These are phyloP conservation scores for Galeopsis tetrahit DNA, from an alignment of 257 asterid species.

Conservation along the genomic window DNA sequence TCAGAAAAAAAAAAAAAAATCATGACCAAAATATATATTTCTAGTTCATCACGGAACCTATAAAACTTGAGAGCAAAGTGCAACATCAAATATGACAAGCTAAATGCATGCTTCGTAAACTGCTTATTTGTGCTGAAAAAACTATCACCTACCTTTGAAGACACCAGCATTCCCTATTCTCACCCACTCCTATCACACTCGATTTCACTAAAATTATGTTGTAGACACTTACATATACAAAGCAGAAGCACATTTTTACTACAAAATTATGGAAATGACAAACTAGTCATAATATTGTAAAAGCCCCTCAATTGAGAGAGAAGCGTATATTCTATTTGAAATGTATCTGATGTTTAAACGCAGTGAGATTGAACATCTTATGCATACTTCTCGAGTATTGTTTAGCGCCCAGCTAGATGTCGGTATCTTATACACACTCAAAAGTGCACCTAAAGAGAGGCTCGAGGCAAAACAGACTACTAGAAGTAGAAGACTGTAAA, in stretches of 20 bases:
- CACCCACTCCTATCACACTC: neutral
- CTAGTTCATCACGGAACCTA: neutral
- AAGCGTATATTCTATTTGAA: neutral
- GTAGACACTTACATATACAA: neutral
- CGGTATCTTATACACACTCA: neutral
- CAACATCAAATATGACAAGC: neutral
- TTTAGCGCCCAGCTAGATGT: conserved; percentile 7
- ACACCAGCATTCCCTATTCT: neutral
- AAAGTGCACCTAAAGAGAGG: neutral
- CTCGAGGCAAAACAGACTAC: conserved; percentile 5
- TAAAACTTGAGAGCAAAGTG: neutral
- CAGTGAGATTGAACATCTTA: conserved; percentile 3
- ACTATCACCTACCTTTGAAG: neutral
- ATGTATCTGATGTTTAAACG: neutral
- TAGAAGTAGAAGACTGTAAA: conserved; percentile 6
- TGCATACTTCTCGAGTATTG: neutral
- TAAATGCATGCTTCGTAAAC: neutral
- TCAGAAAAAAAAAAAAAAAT: no score
- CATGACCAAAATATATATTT: neutral
- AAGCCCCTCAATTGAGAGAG: neutral
- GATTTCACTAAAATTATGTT: no score
- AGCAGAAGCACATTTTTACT: neutral
- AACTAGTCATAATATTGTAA: neutral
- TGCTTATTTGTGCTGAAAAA: neutral
- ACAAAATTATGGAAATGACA: neutral